A percentile compares a stretch with the other conserved stretches of the same genome.
phyloP scores from a whole-genome alignment of 2,329 filamentous ascomycete species.

The Colletotrichum sp. region DNA sequence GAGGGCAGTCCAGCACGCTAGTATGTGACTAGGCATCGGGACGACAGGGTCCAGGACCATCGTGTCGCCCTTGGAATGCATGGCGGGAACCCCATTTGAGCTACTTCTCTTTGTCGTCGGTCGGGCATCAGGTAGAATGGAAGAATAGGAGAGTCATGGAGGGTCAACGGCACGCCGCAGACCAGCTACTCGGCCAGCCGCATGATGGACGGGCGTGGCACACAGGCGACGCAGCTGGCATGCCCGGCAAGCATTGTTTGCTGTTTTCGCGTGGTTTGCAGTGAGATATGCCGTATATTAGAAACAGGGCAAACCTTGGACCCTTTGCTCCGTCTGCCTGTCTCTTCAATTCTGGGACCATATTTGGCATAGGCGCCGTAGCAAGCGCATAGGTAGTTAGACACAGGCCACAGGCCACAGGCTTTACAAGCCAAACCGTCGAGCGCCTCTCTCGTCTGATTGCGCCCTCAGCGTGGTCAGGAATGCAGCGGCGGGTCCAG shows the following conservation, averaged over 20 bases:
- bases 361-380: not conserved
- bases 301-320: not conserved
- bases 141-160: not conserved
- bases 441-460: not conserved
- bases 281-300: not conserved
- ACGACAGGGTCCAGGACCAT: not conserved
- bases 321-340: not conserved
- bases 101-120: not conserved
- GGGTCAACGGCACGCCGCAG: slow-evolving; percentile 5
- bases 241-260: not conserved
- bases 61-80: not conserved
- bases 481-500: not conserved
- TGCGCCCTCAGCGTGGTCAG: not conserved
- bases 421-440: not conserved
- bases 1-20: not conserved
- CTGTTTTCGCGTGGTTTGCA: not conserved
- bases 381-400: not conserved
- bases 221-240: not conserved
- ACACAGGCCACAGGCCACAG: not conserved
- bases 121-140: not conserved
- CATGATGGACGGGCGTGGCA: not conserved
- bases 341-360: not conserved
- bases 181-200: slow-evolving; percentile 9
- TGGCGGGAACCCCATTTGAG: not conserved
- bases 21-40: not conserved